phyloP scores from a whole-genome alignment of 306 rosid genomes.

The Cicer pinnatifidum region DNA sequence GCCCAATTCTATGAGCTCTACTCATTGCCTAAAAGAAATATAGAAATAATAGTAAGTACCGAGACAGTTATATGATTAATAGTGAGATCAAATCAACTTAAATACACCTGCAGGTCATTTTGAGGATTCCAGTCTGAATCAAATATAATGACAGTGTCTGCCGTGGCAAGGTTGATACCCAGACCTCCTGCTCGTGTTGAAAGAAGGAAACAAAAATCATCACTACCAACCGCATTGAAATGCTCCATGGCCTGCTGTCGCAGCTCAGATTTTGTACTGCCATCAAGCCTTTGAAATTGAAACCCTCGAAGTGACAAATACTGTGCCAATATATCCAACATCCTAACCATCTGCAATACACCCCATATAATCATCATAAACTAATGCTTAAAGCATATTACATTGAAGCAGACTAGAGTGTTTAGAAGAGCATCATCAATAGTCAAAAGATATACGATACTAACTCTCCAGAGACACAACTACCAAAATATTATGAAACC shows the following conservation, averaged over 20 bases:
- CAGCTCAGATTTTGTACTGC: constrained; percentile 94
- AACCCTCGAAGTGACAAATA: constrained; percentile 93
- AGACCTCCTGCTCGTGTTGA: constrained; percentile 98
- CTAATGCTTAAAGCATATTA: constrained; percentile 24
- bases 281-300: constrained; percentile 98
- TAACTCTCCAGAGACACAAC: background rate
- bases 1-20: constrained; percentile 98
- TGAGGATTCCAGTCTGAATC: constrained; percentile 99
- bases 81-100: constrained; percentile 11
- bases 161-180: constrained; percentile 99
- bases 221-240: constrained; percentile 98
- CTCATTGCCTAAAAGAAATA: constrained; percentile 83
- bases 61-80: constrained; percentile 22
- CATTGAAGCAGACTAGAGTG: constrained; percentile 12
- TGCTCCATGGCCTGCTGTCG: constrained; percentile 99
- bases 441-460: constrained; percentile 24
- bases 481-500: background rate
- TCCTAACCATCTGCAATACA: constrained; percentile 92
- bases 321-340: constrained; percentile 91
- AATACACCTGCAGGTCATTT: constrained; percentile 96
- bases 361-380: constrained; percentile 24
- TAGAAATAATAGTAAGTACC: constrained; percentile 20
- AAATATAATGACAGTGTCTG: constrained; percentile 96
- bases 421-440: constrained; percentile 19
- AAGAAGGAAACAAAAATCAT: constrained; percentile 98